Conservation (phyloP, 192 early-diverging fungal genomes). For the Entophlyctis luteolus region DNA sequence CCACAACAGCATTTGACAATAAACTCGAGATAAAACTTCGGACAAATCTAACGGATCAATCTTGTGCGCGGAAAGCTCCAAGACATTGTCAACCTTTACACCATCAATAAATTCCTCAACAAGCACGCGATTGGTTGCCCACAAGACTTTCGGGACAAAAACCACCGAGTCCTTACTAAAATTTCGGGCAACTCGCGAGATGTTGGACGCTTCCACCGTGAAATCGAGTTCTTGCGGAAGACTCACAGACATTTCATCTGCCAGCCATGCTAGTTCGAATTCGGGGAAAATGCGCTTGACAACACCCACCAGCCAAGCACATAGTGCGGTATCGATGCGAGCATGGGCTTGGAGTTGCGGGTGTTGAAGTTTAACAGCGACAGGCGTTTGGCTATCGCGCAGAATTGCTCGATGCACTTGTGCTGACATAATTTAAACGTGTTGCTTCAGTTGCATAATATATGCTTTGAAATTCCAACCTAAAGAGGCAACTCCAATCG, state of each 20-base stretch:
- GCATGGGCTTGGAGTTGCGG: slow-evolving; percentile 73
- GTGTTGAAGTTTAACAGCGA: slow-evolving; percentile 94
- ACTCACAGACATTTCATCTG: slow-evolving; percentile 76
- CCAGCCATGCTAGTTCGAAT: slow-evolving; percentile 90
- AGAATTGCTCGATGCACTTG: slow-evolving; percentile 85
- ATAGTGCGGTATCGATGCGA: slow-evolving; percentile 56
- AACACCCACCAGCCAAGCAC: slow-evolving; percentile 24
- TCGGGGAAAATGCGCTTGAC: slow-evolving; percentile 76
- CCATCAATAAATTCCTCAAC: slow-evolving; percentile 44
- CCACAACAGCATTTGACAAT: slow-evolving; percentile 87
- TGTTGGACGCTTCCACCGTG: slow-evolving; percentile 71
- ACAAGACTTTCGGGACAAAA: slow-evolving; percentile 74
- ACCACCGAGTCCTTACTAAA: slow-evolving; percentile 37
- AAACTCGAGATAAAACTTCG: slow-evolving; percentile 66
- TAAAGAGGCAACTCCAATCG: slow-evolving; percentile 89
- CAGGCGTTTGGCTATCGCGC: slow-evolving; percentile 57
- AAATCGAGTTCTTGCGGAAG: slow-evolving; percentile 89
- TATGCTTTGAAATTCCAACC: slow-evolving; percentile 28
- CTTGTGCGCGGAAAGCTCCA: slow-evolving; percentile 62
- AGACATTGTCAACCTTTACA: slow-evolving; percentile 71
- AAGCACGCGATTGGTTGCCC: slow-evolving; percentile 33
- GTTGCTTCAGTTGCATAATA: no score
- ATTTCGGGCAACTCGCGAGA: slow-evolving; percentile 54
- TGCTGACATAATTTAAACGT: slow-evolving; percentile 23
- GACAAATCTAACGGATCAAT: slow-evolving; percentile 77